Conservation (phyloP, 345 rosid species). For the Sonneratia alba region DNA sequence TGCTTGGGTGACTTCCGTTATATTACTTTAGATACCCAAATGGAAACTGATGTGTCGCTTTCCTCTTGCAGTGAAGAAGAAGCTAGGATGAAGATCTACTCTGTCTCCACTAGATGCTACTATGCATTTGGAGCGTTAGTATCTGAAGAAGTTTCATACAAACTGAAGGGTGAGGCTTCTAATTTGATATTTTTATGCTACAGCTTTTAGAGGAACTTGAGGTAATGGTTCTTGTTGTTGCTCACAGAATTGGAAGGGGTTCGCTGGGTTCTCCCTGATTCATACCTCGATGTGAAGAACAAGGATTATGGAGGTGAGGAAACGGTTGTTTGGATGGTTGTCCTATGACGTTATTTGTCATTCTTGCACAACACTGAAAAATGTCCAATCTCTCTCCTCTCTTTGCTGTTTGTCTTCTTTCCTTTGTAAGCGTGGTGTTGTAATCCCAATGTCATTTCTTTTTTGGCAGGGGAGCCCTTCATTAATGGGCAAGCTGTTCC, state of each 20-base stretch:
- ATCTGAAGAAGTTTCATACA: constrained; percentile 52
- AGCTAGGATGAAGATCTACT: constrained; percentile 79
- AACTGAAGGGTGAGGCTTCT: constrained; percentile 57
- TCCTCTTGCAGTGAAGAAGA: constrained; percentile 54
- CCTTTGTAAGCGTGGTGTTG: neutral
- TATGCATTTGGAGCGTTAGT: constrained; percentile 88
- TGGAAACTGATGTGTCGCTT: neutral
- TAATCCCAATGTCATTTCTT: neutral
- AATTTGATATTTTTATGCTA: neutral
- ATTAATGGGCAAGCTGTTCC: constrained; percentile 94
- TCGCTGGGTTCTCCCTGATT: constrained; percentile 98
- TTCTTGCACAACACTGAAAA: neutral
- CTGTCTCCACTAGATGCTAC: constrained; percentile 71
- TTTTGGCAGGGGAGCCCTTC: constrained; percentile 75
- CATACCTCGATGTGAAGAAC: constrained; percentile 84
- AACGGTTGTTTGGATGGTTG: neutral
- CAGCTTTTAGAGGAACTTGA: neutral
- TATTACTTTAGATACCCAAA: neutral
- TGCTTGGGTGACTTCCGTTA: neutral
- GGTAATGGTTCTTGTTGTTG: constrained; percentile 1
- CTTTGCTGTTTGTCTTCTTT: neutral
- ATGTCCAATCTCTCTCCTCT: neutral
- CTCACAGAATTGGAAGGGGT: constrained; percentile 60
- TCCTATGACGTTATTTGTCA: neutral
- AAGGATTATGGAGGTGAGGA: constrained; percentile 88